A percentile compares a stretch with the other conserved stretches of the same genome.
phyloP scores from a whole-genome alignment of 1,139 yeast genomes.

The Martiniozyma asiatica region DNA sequence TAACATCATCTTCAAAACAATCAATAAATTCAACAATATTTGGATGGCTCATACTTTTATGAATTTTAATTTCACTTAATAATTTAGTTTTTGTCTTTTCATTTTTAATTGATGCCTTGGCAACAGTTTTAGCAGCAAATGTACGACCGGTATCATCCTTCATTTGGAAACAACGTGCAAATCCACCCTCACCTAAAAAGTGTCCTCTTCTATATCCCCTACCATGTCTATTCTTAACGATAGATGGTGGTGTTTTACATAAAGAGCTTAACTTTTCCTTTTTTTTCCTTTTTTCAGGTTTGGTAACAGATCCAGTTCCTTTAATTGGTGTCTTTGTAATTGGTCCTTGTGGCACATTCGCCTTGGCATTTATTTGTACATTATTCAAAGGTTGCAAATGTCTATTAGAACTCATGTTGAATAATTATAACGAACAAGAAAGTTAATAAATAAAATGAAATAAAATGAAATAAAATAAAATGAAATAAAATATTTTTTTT shows the following conservation, averaged over 20 bases:
- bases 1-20: constrained; percentile 89
- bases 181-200: constrained; percentile 96
- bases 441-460: too few relatives aligned
- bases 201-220: constrained; percentile 84
- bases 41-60: constrained; percentile 78
- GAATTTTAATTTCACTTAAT: constrained; percentile 89
- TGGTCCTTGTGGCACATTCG: constrained; percentile 11
- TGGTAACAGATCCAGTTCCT: constrained; percentile 19
- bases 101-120: constrained; percentile 83
- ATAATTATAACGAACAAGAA: too few relatives aligned
- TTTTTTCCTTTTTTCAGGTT: constrained; percentile 40
- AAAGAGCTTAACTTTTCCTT: constrained; percentile 79
- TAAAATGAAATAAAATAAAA: too few relatives aligned
- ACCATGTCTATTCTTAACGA: constrained; percentile 78
- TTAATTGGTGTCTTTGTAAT: constrained; percentile 18
- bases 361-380: constrained; percentile 21
- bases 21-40: constrained; percentile 87
- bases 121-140: constrained; percentile 95
- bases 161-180: constrained; percentile 97
- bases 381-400: constrained; percentile 23
- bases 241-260: constrained; percentile 91
- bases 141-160: constrained; percentile 74
- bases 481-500: too few relatives aligned
- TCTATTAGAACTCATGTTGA: constrained; percentile 18
- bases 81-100: constrained; percentile 86